Evolutionary conservation across 2,329 filamentous ascomycete species (phyloP).

Genomic region (Talaromyces sp.): DNA sequence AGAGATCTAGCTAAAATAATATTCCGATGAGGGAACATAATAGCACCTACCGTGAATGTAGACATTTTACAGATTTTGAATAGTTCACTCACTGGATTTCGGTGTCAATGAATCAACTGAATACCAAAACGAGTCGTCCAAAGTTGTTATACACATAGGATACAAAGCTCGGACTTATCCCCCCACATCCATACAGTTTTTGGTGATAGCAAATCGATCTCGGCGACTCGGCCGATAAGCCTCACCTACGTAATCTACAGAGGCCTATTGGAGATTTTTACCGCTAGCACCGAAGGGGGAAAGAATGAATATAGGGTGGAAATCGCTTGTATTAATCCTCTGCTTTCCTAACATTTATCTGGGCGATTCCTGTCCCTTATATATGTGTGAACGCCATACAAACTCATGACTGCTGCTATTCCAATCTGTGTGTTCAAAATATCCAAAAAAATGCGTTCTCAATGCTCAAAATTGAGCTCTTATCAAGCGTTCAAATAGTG

Average conservation of each 20-base stretch:
- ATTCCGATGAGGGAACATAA: neutral
- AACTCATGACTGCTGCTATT: too few species aligned
- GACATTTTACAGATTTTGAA: constrained; percentile 6
- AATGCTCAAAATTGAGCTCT: too few species aligned
- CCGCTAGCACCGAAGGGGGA: too few species aligned
- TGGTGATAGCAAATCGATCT: neutral
- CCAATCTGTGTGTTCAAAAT: too few species aligned
- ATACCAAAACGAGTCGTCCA: neutral
- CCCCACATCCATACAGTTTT: neutral
- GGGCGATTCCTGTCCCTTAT: too few species aligned
- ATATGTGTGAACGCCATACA: too few species aligned
- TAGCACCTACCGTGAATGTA: constrained; percentile 12
- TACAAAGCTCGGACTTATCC: neutral
- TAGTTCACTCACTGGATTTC: neutral
- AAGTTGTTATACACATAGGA: neutral
- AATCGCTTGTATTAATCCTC: too few species aligned
- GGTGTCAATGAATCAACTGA: neutral
- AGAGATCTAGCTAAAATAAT: neutral
- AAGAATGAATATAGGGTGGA: too few species aligned
- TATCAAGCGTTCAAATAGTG: too few species aligned
- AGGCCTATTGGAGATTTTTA: too few species aligned
- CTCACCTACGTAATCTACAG: neutral
- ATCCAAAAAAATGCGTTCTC: too few species aligned
- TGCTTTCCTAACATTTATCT: too few species aligned
- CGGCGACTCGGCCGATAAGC: constrained; percentile 12